Evolutionary conservation across 768 basidiomycete genomes (phyloP), one percentile per base, ranked within the genome.

Genomic region (Rhizopogon rudus): DNA sequence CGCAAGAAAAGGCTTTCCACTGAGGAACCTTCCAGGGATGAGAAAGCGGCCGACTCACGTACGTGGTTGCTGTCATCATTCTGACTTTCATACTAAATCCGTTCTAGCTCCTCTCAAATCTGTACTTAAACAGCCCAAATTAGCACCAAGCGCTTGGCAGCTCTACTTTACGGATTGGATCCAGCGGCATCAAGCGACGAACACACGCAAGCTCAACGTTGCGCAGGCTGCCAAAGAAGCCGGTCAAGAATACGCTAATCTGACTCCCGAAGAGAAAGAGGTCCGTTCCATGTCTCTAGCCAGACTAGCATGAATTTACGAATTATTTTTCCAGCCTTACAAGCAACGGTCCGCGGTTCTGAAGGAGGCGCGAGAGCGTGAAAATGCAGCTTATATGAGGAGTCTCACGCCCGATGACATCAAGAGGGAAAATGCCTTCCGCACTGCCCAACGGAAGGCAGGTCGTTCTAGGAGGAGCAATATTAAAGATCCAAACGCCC

Each of bases 141-240:
- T 93, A 63, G 91, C 94, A 6, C 92, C 91, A 4, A 94, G 92
- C 3, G 91, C 93, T 53, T 97, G 94, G 94, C 94, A 97, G 71
- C 80, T 97, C 43, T 97, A 93, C 72, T 96, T 97, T 68, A 93
- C 93, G 22, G 92, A 96, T 67, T 94, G 91, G 84, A 93, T 97
- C 60, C 88, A 92, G 68, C 81, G 82, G 64, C 88, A 91, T 68
- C 89, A 91, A 71, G 84, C 85, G 56, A 80, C 82, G 22, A 87
- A 84, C 56, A 83, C 81, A 41, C 80, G 91, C 63, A 96, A 96
- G 73, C 81, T 96, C 37, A 96, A 97, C 70, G 92, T 97, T 55
- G 94, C 94, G 14, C 91, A 95, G 68, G 91, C 92, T 40, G 93
- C 94, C 58, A 95, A 95, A 71, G 93, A 95, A 69, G 93, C 94